Base-by-base conservation (phyloP, 1,139 yeast genomes). In the Candida dubliniensis region DNA sequence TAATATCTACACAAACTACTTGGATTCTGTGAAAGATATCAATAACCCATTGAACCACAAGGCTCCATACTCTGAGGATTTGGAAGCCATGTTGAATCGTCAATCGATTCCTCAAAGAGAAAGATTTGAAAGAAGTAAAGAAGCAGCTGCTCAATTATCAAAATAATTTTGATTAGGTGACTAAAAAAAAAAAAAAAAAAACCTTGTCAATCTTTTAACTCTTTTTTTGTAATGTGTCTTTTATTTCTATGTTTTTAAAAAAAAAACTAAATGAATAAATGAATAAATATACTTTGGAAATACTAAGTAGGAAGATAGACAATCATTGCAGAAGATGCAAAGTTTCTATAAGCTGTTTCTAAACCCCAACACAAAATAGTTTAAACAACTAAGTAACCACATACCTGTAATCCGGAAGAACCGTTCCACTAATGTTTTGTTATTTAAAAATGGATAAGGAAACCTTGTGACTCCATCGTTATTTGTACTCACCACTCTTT, bases 1-100 rank as follows among this genome's bases (percentile, higher is more conserved):
- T 53, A 86, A 90, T 63, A 83, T 88, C 45, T 91, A 90, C 71
- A 84, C 83, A 63, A 82, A 87, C 66, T 90, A 90, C 64, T 81
- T 81, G 60, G 62, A 58, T 33, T 65, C 65, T 42, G 81, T 79
- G 48, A 78, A 78, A 56, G 69, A 65, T 42, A 66, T 67, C 40
- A 81, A 81, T 61, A 78, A 82, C 47, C 79, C 81, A 31, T 67
- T 72, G 30, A 66, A 72, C 25, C 73, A 79, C 43, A 81, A 81
- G 57, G 86, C 89, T 33, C 81, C 84, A 35, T 84, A 85, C 61
- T 68, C 82, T 37, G 68, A 57, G 23, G 72, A 66, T 3, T 65
- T 84, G 41, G 74, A 77, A 50, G 65, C 59, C 11, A 74, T 79
- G 77, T 72, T 85, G 63, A 65, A 69, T 47, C 76, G 91, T 62